Evolutionary conservation across 495 filamentous ascomycete genomes (phyloP), one percentile per base, ranked within the genome.

Genomic region (Bathelium albidoporum): DNA sequence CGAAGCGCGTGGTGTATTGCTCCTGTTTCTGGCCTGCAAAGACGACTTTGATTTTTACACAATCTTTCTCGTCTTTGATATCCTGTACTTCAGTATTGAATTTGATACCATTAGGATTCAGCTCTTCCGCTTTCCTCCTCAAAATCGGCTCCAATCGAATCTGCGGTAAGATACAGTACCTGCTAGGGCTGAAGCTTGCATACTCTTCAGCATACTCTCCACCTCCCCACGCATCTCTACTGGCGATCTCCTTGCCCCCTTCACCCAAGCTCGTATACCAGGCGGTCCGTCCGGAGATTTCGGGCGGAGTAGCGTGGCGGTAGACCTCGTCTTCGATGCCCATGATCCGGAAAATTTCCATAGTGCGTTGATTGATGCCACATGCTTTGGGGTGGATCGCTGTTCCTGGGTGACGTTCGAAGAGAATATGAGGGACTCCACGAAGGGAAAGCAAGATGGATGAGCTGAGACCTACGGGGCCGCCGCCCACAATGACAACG

Each of bases 311-410:
- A 12, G 39, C 63, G 12, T 60, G 49, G 9, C 49, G 20, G 16
- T 26, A 26, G 14, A 45, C 45, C 52, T 55, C 61, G 31, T 64
- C 62, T 58, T 67, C 62, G 32, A 64, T 34, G 20, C 55, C 66
- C 45, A 58, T 29, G 32, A 62, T 32, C 10, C 72, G 69, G 44
- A 71, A 66, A 24, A 72, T 68, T 55, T 75, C 69, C 34, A 69
- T 61, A 0, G 72, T 69, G 3, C 71, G 67, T 20, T 65, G 67
- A 41, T 73, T 73, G 34, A 73, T 34, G 34, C 67, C 69, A 49
- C 65, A 64, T 14, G 72, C 69, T 68, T 72, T 72, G 2, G 72
- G 72, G 29, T 70, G 69, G 29, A 70, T 70, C 22, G 68, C 66
- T 26, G 69, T 71, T 2, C 60, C 59, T 0, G 67, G 41, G 59